These are phyloP conservation scores for Naganishia onofrii DNA, from an alignment of 768 basidiomycete species.

Conservation along the genomic window DNA sequence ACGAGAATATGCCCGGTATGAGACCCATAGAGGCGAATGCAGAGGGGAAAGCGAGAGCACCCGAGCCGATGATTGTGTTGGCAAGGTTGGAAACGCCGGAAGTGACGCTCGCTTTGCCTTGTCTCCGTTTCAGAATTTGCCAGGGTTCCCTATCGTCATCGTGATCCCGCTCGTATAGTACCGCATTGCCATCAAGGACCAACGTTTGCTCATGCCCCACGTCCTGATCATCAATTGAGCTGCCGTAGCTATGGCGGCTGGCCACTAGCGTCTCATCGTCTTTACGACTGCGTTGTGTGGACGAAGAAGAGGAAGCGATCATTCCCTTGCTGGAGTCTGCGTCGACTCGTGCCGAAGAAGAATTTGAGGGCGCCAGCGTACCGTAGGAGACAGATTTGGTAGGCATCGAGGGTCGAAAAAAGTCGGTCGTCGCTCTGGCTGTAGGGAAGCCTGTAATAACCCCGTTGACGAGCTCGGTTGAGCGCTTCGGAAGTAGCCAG, in stretches of 20 bases:
- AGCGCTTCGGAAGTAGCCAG: background rate
- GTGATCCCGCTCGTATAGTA: background rate
- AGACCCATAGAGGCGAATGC: slow-evolving; percentile 79
- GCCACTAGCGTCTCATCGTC: slow-evolving; percentile 17
- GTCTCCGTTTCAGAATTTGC: slow-evolving; percentile 16
- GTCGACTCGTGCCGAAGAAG: slow-evolving; percentile 7
- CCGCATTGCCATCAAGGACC: background rate
- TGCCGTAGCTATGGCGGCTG: background rate
- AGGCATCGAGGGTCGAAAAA: background rate
- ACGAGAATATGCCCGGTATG: slow-evolving; percentile 85
- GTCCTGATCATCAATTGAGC: background rate
- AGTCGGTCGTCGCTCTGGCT: background rate
- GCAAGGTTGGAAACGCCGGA: slow-evolving; percentile 54
- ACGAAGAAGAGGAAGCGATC: slow-evolving; percentile 12
- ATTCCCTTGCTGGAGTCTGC: slow-evolving; percentile 1
- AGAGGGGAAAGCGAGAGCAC: slow-evolving; percentile 55
- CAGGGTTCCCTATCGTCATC: slow-evolving; percentile 20
- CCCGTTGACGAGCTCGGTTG: background rate
- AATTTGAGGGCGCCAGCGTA: slow-evolving; percentile 18
- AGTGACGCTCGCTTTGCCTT: slow-evolving; percentile 21
- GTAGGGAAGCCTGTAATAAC: background rate
- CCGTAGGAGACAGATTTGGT: slow-evolving; percentile 21
- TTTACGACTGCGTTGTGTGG: background rate
- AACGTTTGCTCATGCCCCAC: background rate
- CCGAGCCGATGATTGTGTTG: slow-evolving; percentile 90